These are phyloP conservation scores for Trichosporon ovoides DNA, from an alignment of 1,284 basidiomycete genomes.

Conservation along the genomic window DNA sequence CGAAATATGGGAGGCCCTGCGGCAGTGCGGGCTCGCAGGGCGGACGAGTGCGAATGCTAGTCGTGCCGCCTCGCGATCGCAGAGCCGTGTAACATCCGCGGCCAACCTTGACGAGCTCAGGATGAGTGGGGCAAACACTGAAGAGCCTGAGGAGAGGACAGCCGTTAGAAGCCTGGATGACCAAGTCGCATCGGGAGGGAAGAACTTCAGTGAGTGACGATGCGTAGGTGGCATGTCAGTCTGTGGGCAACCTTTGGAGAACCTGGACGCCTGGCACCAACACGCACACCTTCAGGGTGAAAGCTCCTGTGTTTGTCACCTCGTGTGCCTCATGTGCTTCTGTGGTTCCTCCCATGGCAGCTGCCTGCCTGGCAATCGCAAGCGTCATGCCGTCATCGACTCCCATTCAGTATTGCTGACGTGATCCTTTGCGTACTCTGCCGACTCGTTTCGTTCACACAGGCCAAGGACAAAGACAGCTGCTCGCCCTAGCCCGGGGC, in stretches of 20 bases:
- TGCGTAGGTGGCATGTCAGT: background rate
- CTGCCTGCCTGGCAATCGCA: background rate
- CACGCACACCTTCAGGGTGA: background rate
- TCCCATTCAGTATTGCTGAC: background rate
- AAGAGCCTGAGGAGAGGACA: constrained; percentile 41
- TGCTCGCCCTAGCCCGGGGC: constrained; percentile 55
- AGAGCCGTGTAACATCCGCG: background rate
- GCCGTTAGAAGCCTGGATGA: constrained; percentile 53
- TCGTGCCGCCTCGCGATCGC: constrained; percentile 1
- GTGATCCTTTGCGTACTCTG: background rate
- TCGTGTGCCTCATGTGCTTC: background rate
- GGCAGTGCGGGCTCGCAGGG: constrained; percentile 50
- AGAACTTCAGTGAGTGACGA: constrained; percentile 38
- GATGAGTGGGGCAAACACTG: constrained; percentile 15
- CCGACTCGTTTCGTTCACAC: constrained; percentile 14
- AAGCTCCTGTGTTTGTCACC: too few relatives aligned
- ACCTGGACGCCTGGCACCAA: background rate
- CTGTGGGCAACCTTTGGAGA: background rate
- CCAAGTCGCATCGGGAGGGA: constrained; percentile 52
- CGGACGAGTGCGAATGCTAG: constrained; percentile 18
- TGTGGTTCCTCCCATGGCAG: background rate
- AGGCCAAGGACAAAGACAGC: constrained; percentile 56
- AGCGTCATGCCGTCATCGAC: background rate
- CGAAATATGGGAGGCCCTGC: constrained; percentile 54
- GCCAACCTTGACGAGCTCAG: background rate